Evolutionary conservation across 1,284 basidiomycete genomes (phyloP), one percentile per base, ranked within the genome.

Genomic region (Heterobasidion occidentale): DNA sequence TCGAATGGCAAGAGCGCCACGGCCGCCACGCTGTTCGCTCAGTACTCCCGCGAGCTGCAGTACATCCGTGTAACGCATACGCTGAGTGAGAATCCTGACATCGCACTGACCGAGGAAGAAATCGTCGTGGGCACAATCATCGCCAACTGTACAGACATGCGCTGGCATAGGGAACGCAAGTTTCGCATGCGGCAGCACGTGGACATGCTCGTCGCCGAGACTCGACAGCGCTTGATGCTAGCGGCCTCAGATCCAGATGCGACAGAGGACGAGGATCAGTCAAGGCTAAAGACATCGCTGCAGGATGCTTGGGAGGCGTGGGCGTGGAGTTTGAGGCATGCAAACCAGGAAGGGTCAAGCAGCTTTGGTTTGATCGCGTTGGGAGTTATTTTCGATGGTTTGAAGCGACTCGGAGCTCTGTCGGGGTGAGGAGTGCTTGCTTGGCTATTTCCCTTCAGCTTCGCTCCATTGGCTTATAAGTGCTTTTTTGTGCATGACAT

Each of bases 41-140:
- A 71, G 57, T 90, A 89, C 65, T 66, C 70, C 12, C 79, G 82
- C 56, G 87, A 90, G 66, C 69, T 92, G 57, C 69, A 74, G 33
- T 89, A 86, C 65, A 84, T 90, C 53, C 80, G 82, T 62, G 69
- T 75, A n/a, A 86, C 83, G 1, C 86, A 88, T 64, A 80, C 86
- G 1, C 67, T 90, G 19, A 80, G 84, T 5, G 77, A 80, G 52
- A 71, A 74, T 11, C 76, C 80, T 3, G 82, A 79, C 11, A 74
- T 75, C 15, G 72, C 74, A 15, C 72, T 92, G 36, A 68, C 77
- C 6, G 90, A 91, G 64, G 84, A 86, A 55, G 90, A 92, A 63
- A 75, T 90, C 33, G 81, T 89, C 1, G 72, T 84, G 8, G 87
- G 88, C 14, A 84, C 84, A 0, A 91, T 92, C 58, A 69, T 88